Percentiles rank a stretch among this genome's conserved stretches.
Evolutionary conservation across 371 early-diverging fungal genomes (phyloP).

Genomic region (Apophysomyces sp.): DNA sequence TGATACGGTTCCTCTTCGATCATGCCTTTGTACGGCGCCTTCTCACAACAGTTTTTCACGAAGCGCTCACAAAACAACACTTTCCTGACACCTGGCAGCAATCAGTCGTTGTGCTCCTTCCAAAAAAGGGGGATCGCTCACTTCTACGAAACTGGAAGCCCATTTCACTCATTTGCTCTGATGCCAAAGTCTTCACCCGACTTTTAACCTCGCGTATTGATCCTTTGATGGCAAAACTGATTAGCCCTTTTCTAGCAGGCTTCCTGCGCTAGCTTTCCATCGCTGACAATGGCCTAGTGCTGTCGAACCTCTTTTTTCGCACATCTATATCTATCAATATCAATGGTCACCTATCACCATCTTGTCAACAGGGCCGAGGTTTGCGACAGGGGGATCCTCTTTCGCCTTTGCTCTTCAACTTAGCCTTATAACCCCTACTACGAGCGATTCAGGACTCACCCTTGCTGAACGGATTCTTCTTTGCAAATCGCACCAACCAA

Average conservation of each 20-base stretch:
- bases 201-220: slow-evolving; percentile 3
- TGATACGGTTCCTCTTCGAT: neutral
- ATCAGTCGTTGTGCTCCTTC: slow-evolving; percentile 3
- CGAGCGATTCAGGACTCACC: slow-evolving; percentile 2
- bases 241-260: slow-evolving; percentile 18
- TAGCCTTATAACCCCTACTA: slow-evolving; percentile 30
- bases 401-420: slow-evolving; percentile 25
- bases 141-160: slow-evolving; percentile 26
- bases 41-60: neutral
- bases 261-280: slow-evolving; percentile 17
- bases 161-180: slow-evolving; percentile 25
- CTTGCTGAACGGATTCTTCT: neutral
- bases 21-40: neutral
- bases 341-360: slow-evolving; percentile 16
- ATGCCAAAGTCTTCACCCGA: slow-evolving; percentile 28
- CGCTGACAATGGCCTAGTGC: slow-evolving; percentile 12
- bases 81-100: neutral
- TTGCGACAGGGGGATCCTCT: slow-evolving; percentile 30
- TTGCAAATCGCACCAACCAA: too few species aligned
- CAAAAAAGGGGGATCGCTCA: slow-evolving; percentile 17
- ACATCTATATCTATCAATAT: slow-evolving; percentile 14
- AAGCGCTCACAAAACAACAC: neutral
- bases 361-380: slow-evolving; percentile 15
- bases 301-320: slow-evolving; percentile 14
- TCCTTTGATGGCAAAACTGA: neutral